Percentiles rank a stretch among this genome's conserved stretches.
Conservation (phyloP, 2,329 filamentous ascomycete genomes). For the Trichophyton simii region DNA sequence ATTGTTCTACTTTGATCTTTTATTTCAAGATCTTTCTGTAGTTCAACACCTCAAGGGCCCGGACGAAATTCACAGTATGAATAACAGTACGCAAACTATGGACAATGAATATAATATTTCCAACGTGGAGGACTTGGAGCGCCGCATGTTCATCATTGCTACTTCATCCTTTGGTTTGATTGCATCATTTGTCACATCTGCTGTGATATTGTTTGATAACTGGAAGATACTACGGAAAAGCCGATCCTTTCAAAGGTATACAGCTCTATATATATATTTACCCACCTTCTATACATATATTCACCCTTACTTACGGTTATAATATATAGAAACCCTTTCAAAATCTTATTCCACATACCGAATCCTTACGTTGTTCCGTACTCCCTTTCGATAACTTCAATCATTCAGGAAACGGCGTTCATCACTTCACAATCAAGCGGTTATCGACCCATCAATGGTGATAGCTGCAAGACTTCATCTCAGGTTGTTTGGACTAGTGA, state of each 20-base stretch:
- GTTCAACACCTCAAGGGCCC: neutral
- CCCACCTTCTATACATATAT: neutral
- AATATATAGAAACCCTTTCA: neutral
- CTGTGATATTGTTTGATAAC: slow-evolving; percentile 13
- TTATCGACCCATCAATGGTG: slow-evolving; percentile 8
- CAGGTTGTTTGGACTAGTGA: slow-evolving; percentile 18
- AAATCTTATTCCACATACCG: slow-evolving; percentile 7
- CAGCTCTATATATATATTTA: neutral
- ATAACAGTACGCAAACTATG: neutral
- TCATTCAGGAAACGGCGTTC: slow-evolving; percentile 14
- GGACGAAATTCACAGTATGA: neutral
- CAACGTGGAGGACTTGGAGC: slow-evolving; percentile 10
- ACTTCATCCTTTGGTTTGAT: slow-evolving; percentile 14
- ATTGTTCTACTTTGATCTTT: neutral
- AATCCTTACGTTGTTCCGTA: slow-evolving; percentile 14
- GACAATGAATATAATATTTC: slow-evolving; percentile 5
- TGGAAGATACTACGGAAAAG: slow-evolving; percentile 7
- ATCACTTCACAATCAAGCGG: slow-evolving; percentile 13
- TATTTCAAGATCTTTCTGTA: neutral
- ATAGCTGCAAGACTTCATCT: slow-evolving; percentile 11
- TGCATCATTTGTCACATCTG: slow-evolving; percentile 11
- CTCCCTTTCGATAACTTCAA: slow-evolving; percentile 12
- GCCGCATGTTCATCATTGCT: slow-evolving; percentile 13
- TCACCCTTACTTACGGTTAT: neutral
- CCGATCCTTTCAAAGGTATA: neutral